Percentiles rank a stretch among this genome's conserved stretches.
phyloP scores from a whole-genome alignment of 129 eudicot species.

The Flaveria bidentis region DNA sequence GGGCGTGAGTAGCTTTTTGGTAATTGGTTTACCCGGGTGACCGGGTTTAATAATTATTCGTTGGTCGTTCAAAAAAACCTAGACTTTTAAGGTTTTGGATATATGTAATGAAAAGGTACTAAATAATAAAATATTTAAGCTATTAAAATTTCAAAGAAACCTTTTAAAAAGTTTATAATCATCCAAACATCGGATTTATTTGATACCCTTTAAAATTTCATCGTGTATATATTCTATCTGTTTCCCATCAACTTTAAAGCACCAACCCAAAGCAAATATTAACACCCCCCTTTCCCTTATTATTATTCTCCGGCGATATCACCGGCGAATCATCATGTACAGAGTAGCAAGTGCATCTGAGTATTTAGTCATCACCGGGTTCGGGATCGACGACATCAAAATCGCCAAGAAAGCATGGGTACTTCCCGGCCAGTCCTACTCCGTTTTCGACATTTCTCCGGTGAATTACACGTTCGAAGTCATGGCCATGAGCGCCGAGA shows the following conservation, averaged over 20 bases:
- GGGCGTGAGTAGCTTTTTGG: too few relatives aligned
- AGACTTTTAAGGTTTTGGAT: too few relatives aligned
- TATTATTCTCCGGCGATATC: background rate
- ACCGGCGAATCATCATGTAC: constrained; percentile 33
- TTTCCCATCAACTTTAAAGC: background rate
- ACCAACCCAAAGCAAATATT: background rate
- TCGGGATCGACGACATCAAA: constrained; percentile 50
- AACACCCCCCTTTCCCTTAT: too few relatives aligned
- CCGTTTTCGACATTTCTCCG: constrained; percentile 57
- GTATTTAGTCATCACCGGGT: constrained; percentile 58
- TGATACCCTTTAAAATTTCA: too few relatives aligned
- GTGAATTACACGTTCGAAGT: constrained; percentile 70
- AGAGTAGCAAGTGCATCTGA: constrained; percentile 64
- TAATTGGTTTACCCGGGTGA: too few relatives aligned
- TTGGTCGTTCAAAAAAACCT: too few relatives aligned
- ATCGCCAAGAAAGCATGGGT: constrained; percentile 62
- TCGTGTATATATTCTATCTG: background rate
- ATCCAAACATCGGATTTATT: background rate
- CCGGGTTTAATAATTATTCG: too few relatives aligned
- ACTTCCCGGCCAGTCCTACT: constrained; percentile 57
- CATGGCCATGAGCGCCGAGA: constrained; percentile 76
- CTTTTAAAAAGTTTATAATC: too few relatives aligned
- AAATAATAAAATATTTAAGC: too few relatives aligned
- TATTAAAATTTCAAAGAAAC: too few relatives aligned
- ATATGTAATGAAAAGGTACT: too few relatives aligned